phyloP scores from a whole-genome alignment of 75 land plant species.

The Pinus albicaulis region DNA sequence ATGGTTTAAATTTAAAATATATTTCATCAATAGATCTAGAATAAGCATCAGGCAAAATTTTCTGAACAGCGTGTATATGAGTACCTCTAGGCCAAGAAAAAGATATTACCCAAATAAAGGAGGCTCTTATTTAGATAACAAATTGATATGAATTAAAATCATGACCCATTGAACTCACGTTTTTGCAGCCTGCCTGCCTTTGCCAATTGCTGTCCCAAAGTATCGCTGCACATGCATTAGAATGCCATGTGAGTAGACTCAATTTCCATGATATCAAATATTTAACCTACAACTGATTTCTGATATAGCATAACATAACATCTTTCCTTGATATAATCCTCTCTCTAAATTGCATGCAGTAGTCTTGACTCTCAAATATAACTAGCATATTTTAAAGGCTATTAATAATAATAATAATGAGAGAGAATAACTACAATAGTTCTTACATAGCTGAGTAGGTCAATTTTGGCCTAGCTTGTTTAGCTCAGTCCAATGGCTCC shows the following conservation, averaged over 20 bases:
- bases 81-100: neutral
- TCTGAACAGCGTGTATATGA: too few relatives aligned
- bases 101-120: too few relatives aligned
- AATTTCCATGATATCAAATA: neutral
- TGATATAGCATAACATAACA: too few relatives aligned
- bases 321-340: too few relatives aligned
- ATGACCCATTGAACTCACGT: constrained; percentile 60
- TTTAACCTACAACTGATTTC: neutral
- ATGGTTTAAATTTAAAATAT: neutral
- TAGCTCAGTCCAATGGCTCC: neutral
- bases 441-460: neutral
- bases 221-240: constrained; percentile 59
- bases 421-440: neutral
- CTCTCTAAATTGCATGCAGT: too few relatives aligned
- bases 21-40: neutral
- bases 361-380: too few relatives aligned
- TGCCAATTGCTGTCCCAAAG: constrained; percentile 98
- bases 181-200: constrained; percentile 99
- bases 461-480: neutral
- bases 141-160: neutral
- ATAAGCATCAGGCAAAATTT: neutral
- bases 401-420: neutral
- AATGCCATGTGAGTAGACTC: neutral
- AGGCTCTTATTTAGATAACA: neutral
- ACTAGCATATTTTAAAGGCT: neutral